phyloP scores from a whole-genome alignment of 352 stramenopile species.

The Phytophthora uliginosa region DNA sequence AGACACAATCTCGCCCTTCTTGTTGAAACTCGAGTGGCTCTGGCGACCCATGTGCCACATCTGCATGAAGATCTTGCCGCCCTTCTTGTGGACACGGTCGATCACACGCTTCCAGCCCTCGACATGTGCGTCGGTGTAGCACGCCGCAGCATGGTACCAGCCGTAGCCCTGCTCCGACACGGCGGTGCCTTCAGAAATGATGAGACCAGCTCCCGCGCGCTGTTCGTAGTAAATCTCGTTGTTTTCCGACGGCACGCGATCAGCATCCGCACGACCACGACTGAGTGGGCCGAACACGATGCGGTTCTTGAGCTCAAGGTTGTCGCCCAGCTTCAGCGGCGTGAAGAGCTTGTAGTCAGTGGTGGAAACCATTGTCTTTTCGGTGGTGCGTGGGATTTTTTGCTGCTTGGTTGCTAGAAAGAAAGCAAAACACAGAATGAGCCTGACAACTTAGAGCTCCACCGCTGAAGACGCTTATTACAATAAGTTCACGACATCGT shows the following conservation, averaged over 20 bases:
- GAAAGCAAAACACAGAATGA: conserved; percentile 20
- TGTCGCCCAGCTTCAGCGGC: conserved; percentile 40
- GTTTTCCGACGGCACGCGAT: conserved; percentile 52
- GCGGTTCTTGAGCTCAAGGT: conserved; percentile 63
- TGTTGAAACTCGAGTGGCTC: conserved; percentile 63
- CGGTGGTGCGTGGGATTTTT: background rate
- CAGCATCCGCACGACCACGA: conserved; percentile 40
- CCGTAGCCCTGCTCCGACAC: conserved; percentile 53
- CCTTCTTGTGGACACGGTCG: conserved; percentile 82
- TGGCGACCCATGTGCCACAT: conserved; percentile 86
- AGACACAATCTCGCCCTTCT: conserved; percentile 58
- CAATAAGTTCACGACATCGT: conserved; percentile 17
- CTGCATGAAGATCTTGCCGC: conserved; percentile 83
- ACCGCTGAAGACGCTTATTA: background rate
- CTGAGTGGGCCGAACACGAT: conserved; percentile 65
- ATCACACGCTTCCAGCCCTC: conserved; percentile 64
- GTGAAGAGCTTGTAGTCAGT: conserved; percentile 51
- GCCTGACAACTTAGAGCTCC: background rate
- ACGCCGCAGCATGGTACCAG: conserved; percentile 42
- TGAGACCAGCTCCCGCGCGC: conserved; percentile 59
- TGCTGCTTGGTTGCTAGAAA: conserved; percentile 6
- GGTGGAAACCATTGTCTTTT: conserved; percentile 18
- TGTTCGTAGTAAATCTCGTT: conserved; percentile 73
- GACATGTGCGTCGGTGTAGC: conserved; percentile 54
- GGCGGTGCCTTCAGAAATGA: conserved; percentile 71